Evolutionary conservation across 2,329 filamentous ascomycete species (phyloP).

Genomic region (Raffaelea arxii): DNA sequence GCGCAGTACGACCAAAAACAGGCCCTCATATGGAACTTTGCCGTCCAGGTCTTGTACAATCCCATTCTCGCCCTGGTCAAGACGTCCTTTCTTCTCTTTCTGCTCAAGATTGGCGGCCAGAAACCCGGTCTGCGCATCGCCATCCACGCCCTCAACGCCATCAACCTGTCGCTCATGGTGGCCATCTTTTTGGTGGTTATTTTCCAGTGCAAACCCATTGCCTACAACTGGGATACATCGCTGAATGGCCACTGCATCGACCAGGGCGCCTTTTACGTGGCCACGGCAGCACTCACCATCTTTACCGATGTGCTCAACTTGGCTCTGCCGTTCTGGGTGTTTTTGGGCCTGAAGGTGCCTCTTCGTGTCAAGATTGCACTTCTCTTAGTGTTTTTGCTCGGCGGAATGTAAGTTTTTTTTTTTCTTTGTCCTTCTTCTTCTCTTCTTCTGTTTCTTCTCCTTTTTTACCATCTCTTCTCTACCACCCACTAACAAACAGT

Average conservation of each 20-base stretch:
- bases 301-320: conserved; percentile 32
- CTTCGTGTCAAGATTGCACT: conserved; percentile 20
- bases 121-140: conserved; percentile 17
- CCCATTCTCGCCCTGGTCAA: conserved; percentile 22
- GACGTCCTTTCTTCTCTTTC: conserved; percentile 23
- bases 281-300: conserved; percentile 31
- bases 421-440: background rate
- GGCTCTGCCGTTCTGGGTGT: conserved; percentile 27
- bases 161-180: conserved; percentile 21
- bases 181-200: conserved; percentile 23
- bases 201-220: conserved; percentile 30
- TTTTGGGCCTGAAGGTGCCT: conserved; percentile 20
- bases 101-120: conserved; percentile 21
- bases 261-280: conserved; percentile 19
- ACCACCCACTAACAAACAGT: no score
- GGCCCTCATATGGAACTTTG: conserved; percentile 11
- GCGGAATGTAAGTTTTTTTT: conserved; percentile 17
- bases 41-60: conserved; percentile 13
- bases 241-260: conserved; percentile 26
- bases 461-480: no score
- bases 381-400: conserved; percentile 21
- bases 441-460: no score
- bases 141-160: conserved; percentile 19
- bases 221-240: conserved; percentile 34
- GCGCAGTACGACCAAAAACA: conserved; percentile 2